phyloP scores from a whole-genome alignment of 2,329 filamentous ascomycete species.

The Aquanectria penicillioides region DNA sequence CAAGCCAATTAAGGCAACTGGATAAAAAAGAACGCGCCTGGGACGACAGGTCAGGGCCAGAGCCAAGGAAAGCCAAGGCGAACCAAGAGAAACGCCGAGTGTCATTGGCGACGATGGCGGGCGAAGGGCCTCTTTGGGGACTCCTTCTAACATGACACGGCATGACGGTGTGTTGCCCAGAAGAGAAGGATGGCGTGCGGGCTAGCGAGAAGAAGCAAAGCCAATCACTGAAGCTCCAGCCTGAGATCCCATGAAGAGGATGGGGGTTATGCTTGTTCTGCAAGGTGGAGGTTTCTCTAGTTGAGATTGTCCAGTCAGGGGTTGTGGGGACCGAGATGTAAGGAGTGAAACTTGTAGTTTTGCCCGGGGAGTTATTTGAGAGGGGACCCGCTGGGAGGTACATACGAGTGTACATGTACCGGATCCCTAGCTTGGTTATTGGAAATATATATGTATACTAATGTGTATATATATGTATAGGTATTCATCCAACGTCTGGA shows the following conservation, averaged over 20 bases:
- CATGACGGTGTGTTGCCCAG: slow-evolving; percentile 21
- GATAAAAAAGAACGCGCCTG: slow-evolving; percentile 29
- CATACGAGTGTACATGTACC: too few species aligned
- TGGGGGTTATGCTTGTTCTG: slow-evolving; percentile 14
- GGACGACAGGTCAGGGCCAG: neutral
- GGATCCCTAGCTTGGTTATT: too few species aligned
- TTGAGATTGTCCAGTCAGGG: too few species aligned
- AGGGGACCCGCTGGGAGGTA: too few species aligned
- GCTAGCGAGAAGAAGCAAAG: neutral
- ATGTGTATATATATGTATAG: too few species aligned
- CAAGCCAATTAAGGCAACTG: slow-evolving; percentile 20
- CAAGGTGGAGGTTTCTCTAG: too few species aligned
- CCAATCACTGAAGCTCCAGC: slow-evolving; percentile 36
- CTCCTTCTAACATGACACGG: slow-evolving; percentile 21
- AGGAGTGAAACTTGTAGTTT: too few species aligned
- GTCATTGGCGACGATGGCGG: slow-evolving; percentile 12
- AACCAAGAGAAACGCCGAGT: neutral
- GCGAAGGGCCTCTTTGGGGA: too few species aligned
- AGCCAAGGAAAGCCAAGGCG: neutral
- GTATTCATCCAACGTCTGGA: too few species aligned
- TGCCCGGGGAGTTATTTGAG: too few species aligned
- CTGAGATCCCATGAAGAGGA: slow-evolving; percentile 28
- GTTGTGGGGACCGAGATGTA: too few species aligned
- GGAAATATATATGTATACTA: too few species aligned
- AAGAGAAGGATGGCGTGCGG: slow-evolving; percentile 36